Conservation (phyloP, 2,329 filamentous ascomycete species). For the Colletotrichum sojae region DNA sequence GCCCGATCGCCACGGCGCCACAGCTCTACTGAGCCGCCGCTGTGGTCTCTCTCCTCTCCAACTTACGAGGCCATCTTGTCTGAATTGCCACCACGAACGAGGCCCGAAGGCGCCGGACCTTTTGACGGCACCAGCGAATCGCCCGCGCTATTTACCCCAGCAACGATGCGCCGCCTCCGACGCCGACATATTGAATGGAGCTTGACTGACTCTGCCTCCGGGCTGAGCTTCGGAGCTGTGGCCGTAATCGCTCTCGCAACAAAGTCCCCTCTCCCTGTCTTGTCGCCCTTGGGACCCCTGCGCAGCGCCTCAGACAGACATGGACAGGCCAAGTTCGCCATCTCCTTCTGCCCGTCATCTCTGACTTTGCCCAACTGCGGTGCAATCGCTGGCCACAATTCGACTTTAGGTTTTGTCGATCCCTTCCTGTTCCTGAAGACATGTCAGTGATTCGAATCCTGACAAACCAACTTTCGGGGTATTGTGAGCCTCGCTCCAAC, state of each 20-base stretch:
- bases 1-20: background rate
- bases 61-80: background rate
- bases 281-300: too few relatives aligned
- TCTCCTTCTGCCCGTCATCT: background rate
- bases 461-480: too few relatives aligned
- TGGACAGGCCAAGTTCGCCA: constrained; percentile 15
- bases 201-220: constrained; percentile 7
- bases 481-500: too few relatives aligned
- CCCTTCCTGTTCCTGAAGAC: constrained; percentile 32
- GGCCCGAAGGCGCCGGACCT: background rate
- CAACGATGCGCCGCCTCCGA: constrained; percentile 6
- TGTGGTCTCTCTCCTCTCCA: background rate
- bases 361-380: background rate
- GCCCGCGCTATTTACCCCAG: background rate
- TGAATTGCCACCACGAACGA: background rate
- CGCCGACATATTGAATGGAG: background rate
- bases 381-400: too few relatives aligned
- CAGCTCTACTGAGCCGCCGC: constrained; percentile 9
- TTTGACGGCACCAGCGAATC: constrained; percentile 11
- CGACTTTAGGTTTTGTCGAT: background rate
- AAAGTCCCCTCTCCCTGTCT: background rate
- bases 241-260: background rate
- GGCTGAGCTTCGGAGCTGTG: background rate
- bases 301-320: constrained; percentile 1
- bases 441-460: too few relatives aligned